Evolutionary conservation across 345 rosid genomes (phyloP), one percentile per base, ranked within the genome.

Genomic region (Viola odorata): DNA sequence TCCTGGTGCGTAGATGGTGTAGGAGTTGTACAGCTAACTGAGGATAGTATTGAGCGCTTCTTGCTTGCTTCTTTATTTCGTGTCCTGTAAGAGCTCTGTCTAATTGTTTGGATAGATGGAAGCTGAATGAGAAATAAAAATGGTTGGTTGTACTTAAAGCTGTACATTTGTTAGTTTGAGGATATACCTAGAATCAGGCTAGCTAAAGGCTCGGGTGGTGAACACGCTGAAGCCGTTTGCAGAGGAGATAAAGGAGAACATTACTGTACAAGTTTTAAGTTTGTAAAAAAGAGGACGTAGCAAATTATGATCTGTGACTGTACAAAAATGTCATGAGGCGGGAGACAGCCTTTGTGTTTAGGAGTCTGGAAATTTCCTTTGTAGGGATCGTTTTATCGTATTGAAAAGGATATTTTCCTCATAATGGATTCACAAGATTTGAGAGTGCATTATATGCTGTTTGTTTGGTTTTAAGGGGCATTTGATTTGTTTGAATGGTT

Each of bases 11-110:
- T 54, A 6, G 67, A 65, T 72, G 69, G 36, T 74, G 77, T 63
- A 32, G 71, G 72, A 76, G 65, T 65, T 77, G 85, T 85, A 85
- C 82, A 85, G 85, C 83, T 85, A 80, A 85, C 85, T 58, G 84
- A 75, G 81, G 77, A 78, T 68, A 66, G 84, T 63, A 57, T 47
- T 78, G 16, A 67, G 72, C 45, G 58, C 77, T 73, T 70, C 78
- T 66, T 48, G 60, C 79, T 68, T 55, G 64, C 53, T 50, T 60
- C 40, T 61, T 68, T 38, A 41, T 63, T 67, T 53, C 51, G 55
- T 44, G 64, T 77, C 50, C 61, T 67, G 77, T 38, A 39, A 12
- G 12, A 68, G 5, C 74, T 68, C 75, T 57, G 42, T 71, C 79
- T 71, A 60, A 58, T 50, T 73, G 56, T 75, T 73, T 60, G 49